Percentiles rank a stretch among this genome's conserved stretches.
These are phyloP conservation scores for Urostyla sp. DNA, from an alignment of 73 alveolate genomes.

Conservation along the genomic window DNA sequence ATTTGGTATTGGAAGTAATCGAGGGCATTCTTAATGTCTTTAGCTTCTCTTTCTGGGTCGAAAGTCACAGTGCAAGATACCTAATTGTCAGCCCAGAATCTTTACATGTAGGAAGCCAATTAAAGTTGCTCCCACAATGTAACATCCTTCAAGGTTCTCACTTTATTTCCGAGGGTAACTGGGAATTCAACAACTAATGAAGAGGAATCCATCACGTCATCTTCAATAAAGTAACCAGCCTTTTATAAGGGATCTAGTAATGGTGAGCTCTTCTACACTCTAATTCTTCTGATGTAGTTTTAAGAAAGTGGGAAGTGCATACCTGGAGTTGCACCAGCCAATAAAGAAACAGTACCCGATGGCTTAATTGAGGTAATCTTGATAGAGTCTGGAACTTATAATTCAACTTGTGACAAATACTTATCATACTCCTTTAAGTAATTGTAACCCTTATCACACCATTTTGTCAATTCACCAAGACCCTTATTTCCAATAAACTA, in stretches of 20 bases:
- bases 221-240: conserved; percentile 64
- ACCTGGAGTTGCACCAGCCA: conserved; percentile 86
- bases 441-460: conserved; percentile 67
- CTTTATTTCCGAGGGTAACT: conserved; percentile 55
- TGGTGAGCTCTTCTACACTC: conserved; percentile 48
- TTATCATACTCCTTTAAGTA: conserved; percentile 59
- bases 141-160: conserved; percentile 55
- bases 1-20: conserved; percentile 67
- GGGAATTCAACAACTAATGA: conserved; percentile 69
- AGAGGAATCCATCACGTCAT: conserved; percentile 47
- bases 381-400: conserved; percentile 65
- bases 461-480: conserved; percentile 29
- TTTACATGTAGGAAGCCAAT: conserved; percentile 63
- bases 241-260: conserved; percentile 23
- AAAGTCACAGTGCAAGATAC: conserved; percentile 77
- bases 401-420: conserved; percentile 45
- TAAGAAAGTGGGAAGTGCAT: conserved; percentile 69
- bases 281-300: conserved; percentile 68
- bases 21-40: conserved; percentile 51
- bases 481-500: conserved; percentile 60
- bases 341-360: conserved; percentile 71
- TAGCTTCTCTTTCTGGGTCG: conserved; percentile 70
- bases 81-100: conserved; percentile 78
- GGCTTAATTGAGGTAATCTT: conserved; percentile 76
- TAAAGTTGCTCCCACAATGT: conserved; percentile 67